phyloP scores from a whole-genome alignment of 1,284 basidiomycete genomes.

The Violaceomyces palustris region DNA sequence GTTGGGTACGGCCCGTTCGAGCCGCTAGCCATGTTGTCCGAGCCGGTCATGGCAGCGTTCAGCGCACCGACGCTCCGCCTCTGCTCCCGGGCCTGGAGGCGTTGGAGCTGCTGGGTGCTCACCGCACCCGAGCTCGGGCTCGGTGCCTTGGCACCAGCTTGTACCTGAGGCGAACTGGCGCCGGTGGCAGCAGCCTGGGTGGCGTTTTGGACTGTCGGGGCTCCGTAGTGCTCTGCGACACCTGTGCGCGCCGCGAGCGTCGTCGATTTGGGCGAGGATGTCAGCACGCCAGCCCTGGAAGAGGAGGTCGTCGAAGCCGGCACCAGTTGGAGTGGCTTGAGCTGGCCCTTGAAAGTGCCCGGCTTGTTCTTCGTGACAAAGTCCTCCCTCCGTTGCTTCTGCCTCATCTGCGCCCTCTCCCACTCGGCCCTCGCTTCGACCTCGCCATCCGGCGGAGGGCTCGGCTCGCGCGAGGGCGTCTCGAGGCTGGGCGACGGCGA shows the following conservation, averaged over 20 bases:
- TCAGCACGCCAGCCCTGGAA: background rate
- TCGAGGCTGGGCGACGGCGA: constrained; percentile 18
- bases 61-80: constrained; percentile 40
- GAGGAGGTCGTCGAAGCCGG: constrained; percentile 12
- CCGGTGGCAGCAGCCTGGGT: no score
- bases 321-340: constrained; percentile 36
- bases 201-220: no score
- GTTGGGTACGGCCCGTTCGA: constrained; percentile 44
- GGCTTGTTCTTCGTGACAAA: constrained; percentile 3
- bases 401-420: constrained; percentile 43
- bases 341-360: constrained; percentile 25
- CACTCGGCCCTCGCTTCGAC: constrained; percentile 48
- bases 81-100: constrained; percentile 36
- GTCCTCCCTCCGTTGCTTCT: constrained; percentile 18
- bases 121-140: no score
- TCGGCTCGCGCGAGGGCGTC: constrained; percentile 28
- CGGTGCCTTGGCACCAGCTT: no score
- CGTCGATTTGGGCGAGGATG: background rate
- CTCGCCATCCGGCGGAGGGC: constrained; percentile 48
- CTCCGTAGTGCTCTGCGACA: no score
- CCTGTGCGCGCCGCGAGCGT: background rate
- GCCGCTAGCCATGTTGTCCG: constrained; percentile 33
- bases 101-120: constrained; percentile 46
- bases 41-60: constrained; percentile 36
- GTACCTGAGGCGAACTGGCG: no score